Evolutionary conservation across 257 asterid species (phyloP), one percentile per base, ranked within the genome.

Genomic region (Datura wrightii): DNA sequence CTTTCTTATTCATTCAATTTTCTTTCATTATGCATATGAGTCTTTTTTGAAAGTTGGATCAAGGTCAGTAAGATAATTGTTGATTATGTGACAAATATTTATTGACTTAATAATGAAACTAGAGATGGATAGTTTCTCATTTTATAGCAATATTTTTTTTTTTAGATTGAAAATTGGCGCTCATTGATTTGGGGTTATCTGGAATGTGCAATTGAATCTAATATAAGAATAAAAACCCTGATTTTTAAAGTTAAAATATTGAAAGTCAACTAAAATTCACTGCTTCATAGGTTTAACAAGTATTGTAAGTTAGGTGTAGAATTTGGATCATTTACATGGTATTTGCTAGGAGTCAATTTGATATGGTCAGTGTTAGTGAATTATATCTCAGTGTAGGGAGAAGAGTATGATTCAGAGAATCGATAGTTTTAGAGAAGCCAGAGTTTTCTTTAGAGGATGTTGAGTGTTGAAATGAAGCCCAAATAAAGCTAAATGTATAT

Each of bases 131-230:
- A 16, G 42, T 71, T 44, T 71, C 56, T 71, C 18, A 0, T 48
- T 74, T 24, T 48, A 18, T 74, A 10, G 60, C 11, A 48, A 48
- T 67, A 0, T 15, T 39, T 67, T 65, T 1, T 72, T 72, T 10
- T 0, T 74, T 19, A 8, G 48, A 48, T 31, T 44, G 5, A 50
- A 2, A 50, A 48, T 19, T 74, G 60, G 24, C 6, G 0, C 56
- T 76, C 24, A 42, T 13, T 76, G 81, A 24, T 76, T 13, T 76
- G 81, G 81, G 80, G 81, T 48, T 70, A 0, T 70, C 36, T 70
- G 16, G 79, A 42, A 70, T 70, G 79, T 70, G 79, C 9, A 42
- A 8, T 5, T 18, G 37, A 9, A 41, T 42, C 37, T 70, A 42
- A 70, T 42, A 8, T 10, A 9, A 41, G 15, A 0, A n/a, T 24